phyloP scores from a whole-genome alignment of 768 basidiomycete species.

The Psilocybe cubensis region DNA sequence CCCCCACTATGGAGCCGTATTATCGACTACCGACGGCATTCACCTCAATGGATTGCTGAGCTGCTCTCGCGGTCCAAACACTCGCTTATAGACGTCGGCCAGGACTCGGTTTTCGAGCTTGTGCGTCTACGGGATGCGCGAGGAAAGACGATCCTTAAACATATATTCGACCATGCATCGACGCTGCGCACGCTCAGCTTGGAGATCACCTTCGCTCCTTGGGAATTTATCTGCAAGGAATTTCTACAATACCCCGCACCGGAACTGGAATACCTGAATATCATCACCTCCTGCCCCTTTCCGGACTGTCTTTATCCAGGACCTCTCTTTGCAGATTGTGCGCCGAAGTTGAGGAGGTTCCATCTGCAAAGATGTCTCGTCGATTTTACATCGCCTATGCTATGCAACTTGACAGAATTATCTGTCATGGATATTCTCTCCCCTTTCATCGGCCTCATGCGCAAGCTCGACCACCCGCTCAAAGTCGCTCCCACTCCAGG shows the following conservation, averaged over 20 bases:
- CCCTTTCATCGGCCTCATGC: slow-evolving; percentile 12
- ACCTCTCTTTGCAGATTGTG: slow-evolving; percentile 22
- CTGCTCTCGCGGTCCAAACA: slow-evolving; percentile 22
- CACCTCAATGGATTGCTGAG: slow-evolving; percentile 16
- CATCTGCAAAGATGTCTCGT: slow-evolving; percentile 27
- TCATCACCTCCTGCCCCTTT: slow-evolving; percentile 25
- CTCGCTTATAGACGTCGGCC: slow-evolving; percentile 25
- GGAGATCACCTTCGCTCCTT: slow-evolving; percentile 23
- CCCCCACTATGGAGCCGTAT: slow-evolving; percentile 25
- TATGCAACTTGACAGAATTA: slow-evolving; percentile 26
- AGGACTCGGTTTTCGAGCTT: slow-evolving; percentile 16
- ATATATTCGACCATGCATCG: slow-evolving; percentile 19
- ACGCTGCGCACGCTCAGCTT: slow-evolving; percentile 24
- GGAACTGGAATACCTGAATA: slow-evolving; percentile 23
- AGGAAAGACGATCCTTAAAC: slow-evolving; percentile 16
- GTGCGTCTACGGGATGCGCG: slow-evolving; percentile 17
- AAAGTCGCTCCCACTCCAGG: slow-evolving; percentile 23
- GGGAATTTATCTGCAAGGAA: slow-evolving; percentile 23
- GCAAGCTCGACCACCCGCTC: slow-evolving; percentile 16
- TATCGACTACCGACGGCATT: slow-evolving; percentile 24
- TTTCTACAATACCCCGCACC: slow-evolving; percentile 27
- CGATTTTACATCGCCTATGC: slow-evolving; percentile 22
- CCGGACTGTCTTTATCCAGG: slow-evolving; percentile 24
- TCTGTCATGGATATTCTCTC: slow-evolving; percentile 22
- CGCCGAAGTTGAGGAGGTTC: slow-evolving; percentile 21